These are phyloP conservation scores for Nothophaeocryptopus gaeumannii DNA, from an alignment of 2,329 filamentous ascomycete genomes.

Conservation along the genomic window DNA sequence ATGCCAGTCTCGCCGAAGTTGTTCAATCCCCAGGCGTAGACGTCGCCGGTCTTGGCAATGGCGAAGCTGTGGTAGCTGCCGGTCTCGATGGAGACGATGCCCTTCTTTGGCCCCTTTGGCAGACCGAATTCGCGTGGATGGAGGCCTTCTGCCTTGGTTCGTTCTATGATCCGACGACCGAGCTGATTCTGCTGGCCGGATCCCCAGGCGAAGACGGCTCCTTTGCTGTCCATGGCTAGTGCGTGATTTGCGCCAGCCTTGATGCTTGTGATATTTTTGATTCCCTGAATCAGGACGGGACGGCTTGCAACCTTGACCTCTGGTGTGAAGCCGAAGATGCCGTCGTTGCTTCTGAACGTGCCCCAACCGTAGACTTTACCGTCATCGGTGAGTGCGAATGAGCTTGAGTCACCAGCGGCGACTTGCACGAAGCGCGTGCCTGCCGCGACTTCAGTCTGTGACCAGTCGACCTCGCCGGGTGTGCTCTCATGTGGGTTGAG, in stretches of 20 bases:
- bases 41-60: slow-evolving; percentile 63
- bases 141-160: slow-evolving; percentile 54
- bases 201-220: slow-evolving; percentile 68
- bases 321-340: slow-evolving; percentile 62
- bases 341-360: slow-evolving; percentile 70
- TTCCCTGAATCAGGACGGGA: slow-evolving; percentile 57
- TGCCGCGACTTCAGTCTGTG: slow-evolving; percentile 43
- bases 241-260: slow-evolving; percentile 69
- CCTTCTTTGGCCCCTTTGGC: slow-evolving; percentile 45
- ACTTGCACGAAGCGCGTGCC: slow-evolving; percentile 65
- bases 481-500: slow-evolving; percentile 72
- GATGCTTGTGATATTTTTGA: slow-evolving; percentile 65
- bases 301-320: slow-evolving; percentile 51
- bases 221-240: slow-evolving; percentile 63
- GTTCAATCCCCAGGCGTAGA: slow-evolving; percentile 84
- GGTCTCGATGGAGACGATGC: slow-evolving; percentile 61
- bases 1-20: slow-evolving; percentile 79
- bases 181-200: slow-evolving; percentile 70
- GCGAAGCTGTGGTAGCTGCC: slow-evolving; percentile 83
- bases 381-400: slow-evolving; percentile 71
- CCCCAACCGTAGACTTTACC: slow-evolving; percentile 81
- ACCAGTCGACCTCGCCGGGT: slow-evolving; percentile 46
- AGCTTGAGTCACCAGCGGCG: slow-evolving; percentile 70
- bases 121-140: slow-evolving; percentile 58
- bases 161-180: slow-evolving; percentile 62